Evolutionary conservation across 257 asterid species (phyloP).

Genomic region (Solanum gracilifrons): DNA sequence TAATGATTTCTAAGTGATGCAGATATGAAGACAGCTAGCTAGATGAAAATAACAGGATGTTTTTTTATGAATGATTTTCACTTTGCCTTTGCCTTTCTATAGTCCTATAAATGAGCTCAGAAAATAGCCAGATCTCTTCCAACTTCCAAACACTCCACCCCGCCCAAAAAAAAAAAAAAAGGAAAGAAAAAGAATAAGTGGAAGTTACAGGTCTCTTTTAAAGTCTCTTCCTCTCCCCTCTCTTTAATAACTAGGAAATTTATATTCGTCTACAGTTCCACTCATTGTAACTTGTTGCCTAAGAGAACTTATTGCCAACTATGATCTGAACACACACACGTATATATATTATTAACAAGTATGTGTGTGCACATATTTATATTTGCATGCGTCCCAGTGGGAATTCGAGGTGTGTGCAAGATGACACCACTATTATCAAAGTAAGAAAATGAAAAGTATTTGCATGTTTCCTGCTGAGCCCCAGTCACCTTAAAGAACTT

Average conservation of each 20-base stretch:
- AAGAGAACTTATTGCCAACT: neutral
- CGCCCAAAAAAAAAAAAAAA: no score
- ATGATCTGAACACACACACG: neutral
- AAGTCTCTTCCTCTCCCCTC: neutral
- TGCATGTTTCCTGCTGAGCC: neutral
- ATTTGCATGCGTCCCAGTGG: neutral
- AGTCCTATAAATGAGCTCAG: neutral
- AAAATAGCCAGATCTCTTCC: neutral
- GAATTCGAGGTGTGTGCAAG: neutral
- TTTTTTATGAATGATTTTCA: neutral
- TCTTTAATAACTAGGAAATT: neutral
- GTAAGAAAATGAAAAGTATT: neutral
- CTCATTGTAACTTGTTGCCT: neutral
- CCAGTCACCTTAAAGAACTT: neutral
- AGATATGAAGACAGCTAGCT: neutral
- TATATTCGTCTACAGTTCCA: neutral
- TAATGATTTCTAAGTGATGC: neutral
- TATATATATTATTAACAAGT: no score
- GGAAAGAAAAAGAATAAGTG: neutral
- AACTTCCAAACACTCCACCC: neutral
- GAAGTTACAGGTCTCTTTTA: neutral
- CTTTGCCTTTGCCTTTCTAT: neutral
- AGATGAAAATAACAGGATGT: neutral
- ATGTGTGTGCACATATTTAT: neutral
- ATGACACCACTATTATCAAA: neutral